Percentiles rank a stretch among this genome's conserved stretches.
These are phyloP conservation scores for Croton setiger DNA, from an alignment of 441 rosid species.

Conservation along the genomic window DNA sequence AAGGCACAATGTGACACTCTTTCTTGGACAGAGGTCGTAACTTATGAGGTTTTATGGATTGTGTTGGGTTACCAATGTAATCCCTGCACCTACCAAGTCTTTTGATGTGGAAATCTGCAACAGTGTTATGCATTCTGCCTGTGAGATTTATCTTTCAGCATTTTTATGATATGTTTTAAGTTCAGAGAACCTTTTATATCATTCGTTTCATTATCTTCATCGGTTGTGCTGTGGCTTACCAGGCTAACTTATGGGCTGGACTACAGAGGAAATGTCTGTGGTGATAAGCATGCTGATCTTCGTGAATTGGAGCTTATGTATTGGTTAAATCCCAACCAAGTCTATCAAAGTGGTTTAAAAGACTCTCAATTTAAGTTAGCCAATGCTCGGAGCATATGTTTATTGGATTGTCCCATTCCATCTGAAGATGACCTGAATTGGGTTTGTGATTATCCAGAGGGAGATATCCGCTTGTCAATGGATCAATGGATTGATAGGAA, in stretches of 20 bases:
- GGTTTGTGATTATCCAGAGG: conserved; percentile 99
- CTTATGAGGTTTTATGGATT: background rate
- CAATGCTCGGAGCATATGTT: conserved; percentile 79
- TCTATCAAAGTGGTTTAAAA: conserved; percentile 89
- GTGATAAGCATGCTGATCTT: conserved; percentile 76
- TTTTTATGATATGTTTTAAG: background rate
- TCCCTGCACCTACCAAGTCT: background rate
- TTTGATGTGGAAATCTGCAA: background rate
- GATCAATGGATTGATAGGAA: conserved; percentile 89
- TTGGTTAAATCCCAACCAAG: conserved; percentile 95
- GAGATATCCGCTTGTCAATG: conserved; percentile 76
- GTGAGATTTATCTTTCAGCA: conserved; percentile 4
- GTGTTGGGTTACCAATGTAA: background rate
- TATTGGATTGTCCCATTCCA: conserved; percentile 86
- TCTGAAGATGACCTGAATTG: conserved; percentile 76
- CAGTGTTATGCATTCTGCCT: background rate
- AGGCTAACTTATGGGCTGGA: conserved; percentile 94
- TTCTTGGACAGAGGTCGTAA: background rate
- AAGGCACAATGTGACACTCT: too few species aligned
- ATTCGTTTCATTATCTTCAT: conserved; percentile 8
- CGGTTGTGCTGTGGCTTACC: conserved; percentile 27
- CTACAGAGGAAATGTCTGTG: conserved; percentile 94
- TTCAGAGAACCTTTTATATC: background rate
- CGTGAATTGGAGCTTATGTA: conserved; percentile 76
- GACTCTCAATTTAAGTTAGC: conserved; percentile 64